phyloP scores from a whole-genome alignment of 2,329 filamentous ascomycete genomes.

The Mollisia scopiformis region DNA sequence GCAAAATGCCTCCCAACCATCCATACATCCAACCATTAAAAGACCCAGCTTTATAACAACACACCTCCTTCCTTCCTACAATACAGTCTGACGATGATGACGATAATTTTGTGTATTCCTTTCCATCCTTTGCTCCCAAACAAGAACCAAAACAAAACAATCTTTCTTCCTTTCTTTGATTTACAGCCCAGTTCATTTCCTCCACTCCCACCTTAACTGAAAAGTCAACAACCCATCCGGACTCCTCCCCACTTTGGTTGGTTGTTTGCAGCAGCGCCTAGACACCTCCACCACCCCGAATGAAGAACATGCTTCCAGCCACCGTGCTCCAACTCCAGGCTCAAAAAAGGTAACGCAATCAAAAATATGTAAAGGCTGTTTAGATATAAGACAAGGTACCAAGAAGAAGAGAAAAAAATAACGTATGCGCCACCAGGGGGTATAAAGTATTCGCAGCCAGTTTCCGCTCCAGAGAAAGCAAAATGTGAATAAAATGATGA shows the following conservation, averaged over 20 bases:
- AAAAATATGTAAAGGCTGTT: background rate
- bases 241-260: constrained; percentile 3
- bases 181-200: constrained; percentile 9
- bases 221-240: constrained; percentile 4
- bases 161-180: constrained; percentile 7
- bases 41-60: background rate
- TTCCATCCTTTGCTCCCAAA: too few relatives aligned
- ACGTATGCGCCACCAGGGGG: constrained; percentile 20
- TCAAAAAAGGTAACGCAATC: constrained; percentile 6
- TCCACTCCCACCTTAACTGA: constrained; percentile 31
- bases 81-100: constrained; percentile 22
- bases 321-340: constrained; percentile 24
- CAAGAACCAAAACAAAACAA: too few relatives aligned
- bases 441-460: constrained; percentile 24
- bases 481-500: too few relatives aligned
- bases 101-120: constrained; percentile 10
- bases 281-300: constrained; percentile 12
- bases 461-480: constrained; percentile 9
- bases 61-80: constrained; percentile 2
- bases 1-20: constrained; percentile 4
- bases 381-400: constrained; percentile 8
- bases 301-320: too few relatives aligned
- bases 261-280: too few relatives aligned
- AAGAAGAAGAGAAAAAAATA: constrained; percentile 12
- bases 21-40: background rate